A percentile compares a stretch with the other conserved stretches of the same genome.
phyloP scores from a whole-genome alignment of 768 basidiomycete species.

The Serendipita indica region DNA sequence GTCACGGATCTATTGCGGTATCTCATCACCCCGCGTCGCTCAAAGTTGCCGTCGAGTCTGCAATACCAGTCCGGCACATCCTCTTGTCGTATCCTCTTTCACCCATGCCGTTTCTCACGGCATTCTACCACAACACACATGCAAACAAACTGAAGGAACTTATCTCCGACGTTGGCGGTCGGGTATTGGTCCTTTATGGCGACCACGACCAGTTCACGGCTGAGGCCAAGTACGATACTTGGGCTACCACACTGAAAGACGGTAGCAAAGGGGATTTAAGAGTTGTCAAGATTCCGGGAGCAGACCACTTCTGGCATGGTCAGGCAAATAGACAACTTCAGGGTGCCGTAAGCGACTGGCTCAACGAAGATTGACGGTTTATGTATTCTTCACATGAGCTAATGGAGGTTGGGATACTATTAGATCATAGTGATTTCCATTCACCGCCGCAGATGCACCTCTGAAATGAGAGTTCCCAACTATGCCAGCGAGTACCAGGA shows the following conservation, averaged over 20 bases:
- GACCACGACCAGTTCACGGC: conserved; percentile 60
- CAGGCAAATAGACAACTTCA: not conserved
- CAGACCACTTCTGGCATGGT: conserved; percentile 51
- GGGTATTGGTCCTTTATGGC: conserved; percentile 51
- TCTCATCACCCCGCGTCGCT: conserved; percentile 37
- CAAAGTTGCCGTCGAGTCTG: conserved; percentile 25
- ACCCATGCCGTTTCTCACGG: conserved; percentile 48
- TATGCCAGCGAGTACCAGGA: not conserved
- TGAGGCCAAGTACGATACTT: conserved; percentile 36
- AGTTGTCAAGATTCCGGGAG: conserved; percentile 30
- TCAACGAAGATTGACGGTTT: no score
- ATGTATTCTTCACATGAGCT: no score
- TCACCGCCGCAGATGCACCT: not conserved
- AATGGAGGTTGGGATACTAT: no score
- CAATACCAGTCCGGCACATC: conserved; percentile 46
- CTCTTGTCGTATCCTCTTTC: conserved; percentile 66
- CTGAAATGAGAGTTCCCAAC: not conserved
- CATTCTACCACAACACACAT: conserved; percentile 48
- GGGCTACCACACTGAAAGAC: conserved; percentile 31
- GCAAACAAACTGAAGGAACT: conserved; percentile 35
- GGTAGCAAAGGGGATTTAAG: conserved; percentile 20
- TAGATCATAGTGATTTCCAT: not conserved
- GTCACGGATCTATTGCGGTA: conserved; percentile 60
- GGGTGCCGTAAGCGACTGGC: not conserved
- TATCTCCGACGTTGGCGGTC: conserved; percentile 30